Evolutionary conservation across 768 basidiomycete genomes (phyloP).

Genomic region (Sistotremastrum niveocremeum): DNA sequence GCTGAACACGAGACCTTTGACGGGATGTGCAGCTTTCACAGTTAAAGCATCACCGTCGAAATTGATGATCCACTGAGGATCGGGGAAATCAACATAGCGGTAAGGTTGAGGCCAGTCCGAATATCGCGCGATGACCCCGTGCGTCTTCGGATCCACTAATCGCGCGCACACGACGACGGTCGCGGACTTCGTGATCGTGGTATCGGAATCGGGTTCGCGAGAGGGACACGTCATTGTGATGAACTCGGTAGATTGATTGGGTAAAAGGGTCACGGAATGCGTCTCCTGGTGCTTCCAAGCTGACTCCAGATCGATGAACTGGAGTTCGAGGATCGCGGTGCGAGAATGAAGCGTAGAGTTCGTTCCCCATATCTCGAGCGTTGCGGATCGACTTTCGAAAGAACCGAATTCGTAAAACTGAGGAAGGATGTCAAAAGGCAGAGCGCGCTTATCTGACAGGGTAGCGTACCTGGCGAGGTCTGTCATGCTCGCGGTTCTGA

Average conservation of each 20-base stretch:
- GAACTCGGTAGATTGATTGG: conserved; percentile 30
- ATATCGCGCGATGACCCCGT: conserved; percentile 16
- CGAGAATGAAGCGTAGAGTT: conserved; percentile 19
- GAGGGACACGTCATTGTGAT: conserved; percentile 17
- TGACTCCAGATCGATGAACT: conserved; percentile 20
- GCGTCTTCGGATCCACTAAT: conserved; percentile 12
- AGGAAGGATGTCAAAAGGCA: not conserved
- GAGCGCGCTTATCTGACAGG: not conserved
- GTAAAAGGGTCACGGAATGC: conserved; percentile 14
- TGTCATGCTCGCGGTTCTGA: conserved; percentile 19
- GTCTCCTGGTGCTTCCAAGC: conserved; percentile 14
- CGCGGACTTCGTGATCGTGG: not conserved
- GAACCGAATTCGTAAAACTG: conserved; percentile 25
- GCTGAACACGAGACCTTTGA: conserved; percentile 13
- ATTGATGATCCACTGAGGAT: conserved; percentile 11
- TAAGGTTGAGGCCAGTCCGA: conserved; percentile 20
- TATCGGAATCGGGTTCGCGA: conserved; percentile 1
- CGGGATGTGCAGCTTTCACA: conserved; percentile 9
- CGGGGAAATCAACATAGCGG: conserved; percentile 17
- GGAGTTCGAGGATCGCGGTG: conserved; percentile 18
- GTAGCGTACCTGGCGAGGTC: conserved; percentile 18
- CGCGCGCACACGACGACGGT: conserved; percentile 20
- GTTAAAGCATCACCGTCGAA: conserved; percentile 6
- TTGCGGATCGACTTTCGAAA: conserved; percentile 12
- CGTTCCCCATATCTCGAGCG: conserved; percentile 26